These are phyloP conservation scores for Collybia mongolica DNA, from an alignment of 768 basidiomycete genomes.

Conservation along the genomic window DNA sequence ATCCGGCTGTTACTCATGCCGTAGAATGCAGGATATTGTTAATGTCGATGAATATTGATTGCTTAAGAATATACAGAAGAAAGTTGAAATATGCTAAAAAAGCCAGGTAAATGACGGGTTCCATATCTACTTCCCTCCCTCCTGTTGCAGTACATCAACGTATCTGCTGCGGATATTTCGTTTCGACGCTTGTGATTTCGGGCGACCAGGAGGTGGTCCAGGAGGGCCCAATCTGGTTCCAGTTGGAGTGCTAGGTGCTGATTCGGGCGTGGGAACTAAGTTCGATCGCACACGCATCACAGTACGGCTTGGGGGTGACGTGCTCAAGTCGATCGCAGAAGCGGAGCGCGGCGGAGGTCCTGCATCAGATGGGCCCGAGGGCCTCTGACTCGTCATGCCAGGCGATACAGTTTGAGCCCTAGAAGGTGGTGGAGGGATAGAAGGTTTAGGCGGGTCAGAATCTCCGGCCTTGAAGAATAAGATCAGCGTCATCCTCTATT, in stretches of 20 bases:
- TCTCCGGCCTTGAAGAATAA: constrained; percentile 46
- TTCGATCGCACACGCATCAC: constrained; percentile 64
- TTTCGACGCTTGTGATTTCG: constrained; percentile 65
- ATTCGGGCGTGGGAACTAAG: constrained; percentile 51
- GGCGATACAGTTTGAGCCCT: constrained; percentile 88
- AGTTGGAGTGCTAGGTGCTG: constrained; percentile 48
- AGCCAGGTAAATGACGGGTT: neutral
- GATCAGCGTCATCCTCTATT: no score
- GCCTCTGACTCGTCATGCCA: constrained; percentile 41
- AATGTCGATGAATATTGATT: no score
- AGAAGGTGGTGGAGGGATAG: constrained; percentile 69
- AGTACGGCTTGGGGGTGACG: constrained; percentile 49
- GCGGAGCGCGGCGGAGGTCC: constrained; percentile 53
- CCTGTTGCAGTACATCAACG: constrained; percentile 85
- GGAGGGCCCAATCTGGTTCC: constrained; percentile 44
- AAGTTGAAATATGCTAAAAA: neutral
- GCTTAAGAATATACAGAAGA: neutral
- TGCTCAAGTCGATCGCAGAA: constrained; percentile 62
- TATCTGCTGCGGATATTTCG: constrained; percentile 81
- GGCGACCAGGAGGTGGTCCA: constrained; percentile 50
- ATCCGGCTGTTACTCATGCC: no score
- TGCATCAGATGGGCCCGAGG: constrained; percentile 18
- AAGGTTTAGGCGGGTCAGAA: constrained; percentile 52
- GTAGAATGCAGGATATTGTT: no score
- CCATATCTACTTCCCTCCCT: constrained; percentile 23